Conservation (phyloP, 495 filamentous ascomycete genomes). For the Neurospora tetrasperma region DNA sequence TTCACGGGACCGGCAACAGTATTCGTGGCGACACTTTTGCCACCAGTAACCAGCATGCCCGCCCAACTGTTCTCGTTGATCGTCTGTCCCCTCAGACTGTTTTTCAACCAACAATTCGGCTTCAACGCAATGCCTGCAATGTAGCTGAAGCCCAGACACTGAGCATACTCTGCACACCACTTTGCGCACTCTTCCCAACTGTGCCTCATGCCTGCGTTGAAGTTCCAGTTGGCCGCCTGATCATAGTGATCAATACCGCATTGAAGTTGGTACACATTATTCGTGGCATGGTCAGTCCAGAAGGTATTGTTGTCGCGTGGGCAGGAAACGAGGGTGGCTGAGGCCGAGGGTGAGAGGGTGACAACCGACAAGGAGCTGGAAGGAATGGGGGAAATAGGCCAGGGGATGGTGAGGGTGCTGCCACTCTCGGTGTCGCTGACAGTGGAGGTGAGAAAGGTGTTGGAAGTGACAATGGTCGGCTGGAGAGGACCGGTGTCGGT, state of each 20-base stretch:
- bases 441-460: background rate
- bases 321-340: background rate
- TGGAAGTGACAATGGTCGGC: background rate
- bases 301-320: background rate
- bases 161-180: background rate
- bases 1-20: background rate
- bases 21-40: background rate
- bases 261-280: background rate
- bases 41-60: background rate
- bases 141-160: background rate
- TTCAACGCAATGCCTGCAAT: background rate
- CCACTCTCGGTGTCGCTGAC: background rate
- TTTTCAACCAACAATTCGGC: background rate
- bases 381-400: background rate
- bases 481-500: background rate
- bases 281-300: background rate
- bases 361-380: background rate
- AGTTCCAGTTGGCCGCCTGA: background rate
- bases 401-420: background rate
- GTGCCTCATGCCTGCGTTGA: background rate
- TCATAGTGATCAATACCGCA: background rate
- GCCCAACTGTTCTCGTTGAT: background rate
- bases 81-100: background rate
- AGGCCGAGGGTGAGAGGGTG: background rate
- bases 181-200: background rate